phyloP scores from a whole-genome alignment of 2,329 filamentous ascomycete species.

The Penicillium sp. region DNA sequence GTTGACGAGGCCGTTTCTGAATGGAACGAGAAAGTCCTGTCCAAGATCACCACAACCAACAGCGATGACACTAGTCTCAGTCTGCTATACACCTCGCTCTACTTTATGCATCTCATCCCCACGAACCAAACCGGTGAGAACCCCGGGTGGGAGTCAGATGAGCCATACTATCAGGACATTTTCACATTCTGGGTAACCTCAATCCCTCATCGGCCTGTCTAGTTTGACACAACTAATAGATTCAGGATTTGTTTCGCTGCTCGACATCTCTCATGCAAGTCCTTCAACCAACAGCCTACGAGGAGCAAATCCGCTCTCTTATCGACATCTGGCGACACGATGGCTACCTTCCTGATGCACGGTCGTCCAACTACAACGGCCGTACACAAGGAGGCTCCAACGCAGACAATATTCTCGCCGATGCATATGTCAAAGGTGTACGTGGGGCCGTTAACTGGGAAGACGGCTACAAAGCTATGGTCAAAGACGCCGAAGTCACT shows the following conservation, averaged over 20 bases:
- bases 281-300: constrained; percentile 64
- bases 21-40: constrained; percentile 67
- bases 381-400: constrained; percentile 71
- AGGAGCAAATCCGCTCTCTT: constrained; percentile 67
- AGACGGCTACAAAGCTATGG: constrained; percentile 65
- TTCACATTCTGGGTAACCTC: constrained; percentile 66
- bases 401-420: constrained; percentile 71
- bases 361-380: constrained; percentile 71
- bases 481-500: constrained; percentile 67
- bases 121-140: constrained; percentile 74
- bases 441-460: constrained; percentile 65
- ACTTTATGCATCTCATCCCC: constrained; percentile 70
- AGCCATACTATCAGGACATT: constrained; percentile 73
- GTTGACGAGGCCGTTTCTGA: constrained; percentile 53
- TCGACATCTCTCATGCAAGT: constrained; percentile 68
- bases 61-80: constrained; percentile 59
- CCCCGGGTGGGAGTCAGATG: constrained; percentile 63
- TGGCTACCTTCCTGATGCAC: constrained; percentile 66
- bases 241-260: constrained; percentile 62
- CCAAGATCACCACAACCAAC: constrained; percentile 65
- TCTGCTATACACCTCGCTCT: constrained; percentile 69
- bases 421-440: constrained; percentile 71
- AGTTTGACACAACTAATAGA: constrained; percentile 25
- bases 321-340: constrained; percentile 70
- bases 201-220: neutral